Evolutionary conservation across 2,329 filamentous ascomycete species (phyloP).

Genomic region (Clarireedia monteithiana): DNA sequence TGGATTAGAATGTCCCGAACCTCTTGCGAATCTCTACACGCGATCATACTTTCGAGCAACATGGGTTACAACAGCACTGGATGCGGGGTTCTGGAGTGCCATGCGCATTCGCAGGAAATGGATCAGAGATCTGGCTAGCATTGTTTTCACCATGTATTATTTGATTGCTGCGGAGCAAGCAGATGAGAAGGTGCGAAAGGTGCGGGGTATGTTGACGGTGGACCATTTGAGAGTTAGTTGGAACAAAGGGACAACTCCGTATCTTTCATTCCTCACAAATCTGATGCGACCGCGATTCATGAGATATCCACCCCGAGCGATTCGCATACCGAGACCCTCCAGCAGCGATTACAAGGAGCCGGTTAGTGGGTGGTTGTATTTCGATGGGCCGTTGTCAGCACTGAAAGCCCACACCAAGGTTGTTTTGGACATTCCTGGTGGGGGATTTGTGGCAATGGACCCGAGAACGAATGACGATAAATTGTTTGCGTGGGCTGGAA

Average conservation of each 20-base stretch:
- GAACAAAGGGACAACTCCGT: constrained; percentile 91
- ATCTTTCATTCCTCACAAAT: constrained; percentile 64
- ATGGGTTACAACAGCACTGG: constrained; percentile 89
- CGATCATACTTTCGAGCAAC: constrained; percentile 90
- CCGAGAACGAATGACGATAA: constrained; percentile 94
- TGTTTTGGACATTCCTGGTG: constrained; percentile 84
- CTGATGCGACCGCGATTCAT: constrained; percentile 73
- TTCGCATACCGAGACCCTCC: constrained; percentile 74
- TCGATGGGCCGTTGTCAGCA: constrained; percentile 75
- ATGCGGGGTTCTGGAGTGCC: constrained; percentile 96
- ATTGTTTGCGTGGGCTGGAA: constrained; percentile 83
- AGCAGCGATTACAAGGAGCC: constrained; percentile 78
- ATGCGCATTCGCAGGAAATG: constrained; percentile 83
- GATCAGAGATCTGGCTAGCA: constrained; percentile 72
- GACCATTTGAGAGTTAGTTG: constrained; percentile 88
- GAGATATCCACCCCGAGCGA: constrained; percentile 70
- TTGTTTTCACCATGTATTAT: constrained; percentile 85
- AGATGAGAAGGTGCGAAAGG: constrained; percentile 92
- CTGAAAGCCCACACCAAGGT: constrained; percentile 69
- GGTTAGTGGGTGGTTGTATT: constrained; percentile 85
- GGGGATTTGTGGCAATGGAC: constrained; percentile 94
- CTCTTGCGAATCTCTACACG: constrained; percentile 88
- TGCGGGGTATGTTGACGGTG: constrained; percentile 77
- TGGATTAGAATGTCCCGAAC: constrained; percentile 85
- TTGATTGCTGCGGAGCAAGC: constrained; percentile 87